Percentiles rank a stretch among this genome's conserved stretches.
phyloP scores from a whole-genome alignment of 257 asterid species.

The Ilex aquifolium region DNA sequence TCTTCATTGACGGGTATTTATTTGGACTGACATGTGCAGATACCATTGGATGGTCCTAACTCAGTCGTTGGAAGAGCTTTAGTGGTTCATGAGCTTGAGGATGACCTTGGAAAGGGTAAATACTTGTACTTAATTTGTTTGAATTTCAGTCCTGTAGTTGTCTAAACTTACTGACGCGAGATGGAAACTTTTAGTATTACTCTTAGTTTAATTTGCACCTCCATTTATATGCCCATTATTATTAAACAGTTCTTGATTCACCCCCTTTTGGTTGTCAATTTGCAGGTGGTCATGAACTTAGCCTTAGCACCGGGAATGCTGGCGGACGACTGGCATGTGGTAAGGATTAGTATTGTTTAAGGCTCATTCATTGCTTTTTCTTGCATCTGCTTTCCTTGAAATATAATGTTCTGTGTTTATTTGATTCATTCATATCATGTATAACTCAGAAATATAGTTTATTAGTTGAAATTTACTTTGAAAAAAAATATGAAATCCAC shows the following conservation, averaged over 20 bases:
- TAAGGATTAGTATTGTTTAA: constrained; percentile 20
- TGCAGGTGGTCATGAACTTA: constrained; percentile 94
- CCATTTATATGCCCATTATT: neutral
- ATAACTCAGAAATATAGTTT: no score
- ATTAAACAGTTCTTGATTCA: neutral
- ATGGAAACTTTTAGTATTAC: neutral
- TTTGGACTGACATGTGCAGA: constrained; percentile 32
- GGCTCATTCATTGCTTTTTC: constrained; percentile 10
- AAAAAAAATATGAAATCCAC: no score
- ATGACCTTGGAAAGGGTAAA: constrained; percentile 97
- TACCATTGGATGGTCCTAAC: constrained; percentile 76
- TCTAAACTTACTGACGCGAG: neutral
- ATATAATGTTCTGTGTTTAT: neutral
- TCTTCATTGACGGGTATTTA: no score
- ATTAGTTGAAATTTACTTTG: no score
- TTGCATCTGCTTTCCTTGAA: neutral
- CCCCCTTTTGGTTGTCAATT: neutral
- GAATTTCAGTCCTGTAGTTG: neutral
- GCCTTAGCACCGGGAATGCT: constrained; percentile 89
- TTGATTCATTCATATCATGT: no score
- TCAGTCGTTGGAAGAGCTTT: constrained; percentile 93
- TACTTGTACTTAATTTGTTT: neutral
- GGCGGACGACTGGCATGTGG: constrained; percentile 99
- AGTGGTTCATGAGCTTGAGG: constrained; percentile 91
- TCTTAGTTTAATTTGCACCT: constrained; percentile 4